Conservation (phyloP, 306 rosid genomes). For the Inga laurina region DNA sequence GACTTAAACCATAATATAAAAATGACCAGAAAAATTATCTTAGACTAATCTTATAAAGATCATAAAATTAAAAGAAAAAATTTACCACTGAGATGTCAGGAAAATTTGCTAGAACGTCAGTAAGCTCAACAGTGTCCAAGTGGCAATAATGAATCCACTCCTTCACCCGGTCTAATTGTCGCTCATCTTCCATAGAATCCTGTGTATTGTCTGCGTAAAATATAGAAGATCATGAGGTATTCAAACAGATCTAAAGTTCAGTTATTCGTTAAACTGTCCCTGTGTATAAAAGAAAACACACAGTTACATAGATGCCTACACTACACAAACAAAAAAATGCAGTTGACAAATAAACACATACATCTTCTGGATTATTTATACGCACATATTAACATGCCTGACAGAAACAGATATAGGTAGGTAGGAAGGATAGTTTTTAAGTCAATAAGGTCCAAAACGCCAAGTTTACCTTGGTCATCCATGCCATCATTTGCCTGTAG, state of each 20-base stretch:
- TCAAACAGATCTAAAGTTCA: background rate
- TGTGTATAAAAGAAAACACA: background rate
- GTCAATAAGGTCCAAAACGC: constrained; percentile 5
- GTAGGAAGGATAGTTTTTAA: background rate
- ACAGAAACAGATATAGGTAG: background rate
- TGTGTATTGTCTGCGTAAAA: constrained; percentile 70
- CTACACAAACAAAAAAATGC: no score
- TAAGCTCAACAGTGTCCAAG: constrained; percentile 65
- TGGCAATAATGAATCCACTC: constrained; percentile 74
- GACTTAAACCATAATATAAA: constrained; percentile 8
- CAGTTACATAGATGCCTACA: background rate
- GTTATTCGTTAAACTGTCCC: constrained; percentile 4
- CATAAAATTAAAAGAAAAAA: constrained; percentile 27
- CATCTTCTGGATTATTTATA: constrained; percentile 11
- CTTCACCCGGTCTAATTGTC: constrained; percentile 67
- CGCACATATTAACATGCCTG: background rate
- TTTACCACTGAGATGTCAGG: constrained; percentile 87
- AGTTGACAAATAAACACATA: background rate
- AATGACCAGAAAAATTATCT: constrained; percentile 10
- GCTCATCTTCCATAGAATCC: constrained; percentile 79
- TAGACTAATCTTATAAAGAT: background rate
- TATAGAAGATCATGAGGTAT: constrained; percentile 22
- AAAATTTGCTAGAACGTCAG: constrained; percentile 78
- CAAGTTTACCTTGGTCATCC: constrained; percentile 71
- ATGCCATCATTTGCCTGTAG: constrained; percentile 48